Evolutionary conservation across 2,329 filamentous ascomycete genomes (phyloP), one percentile per base, ranked within the genome.

Genomic region (Alternaria longipes): DNA sequence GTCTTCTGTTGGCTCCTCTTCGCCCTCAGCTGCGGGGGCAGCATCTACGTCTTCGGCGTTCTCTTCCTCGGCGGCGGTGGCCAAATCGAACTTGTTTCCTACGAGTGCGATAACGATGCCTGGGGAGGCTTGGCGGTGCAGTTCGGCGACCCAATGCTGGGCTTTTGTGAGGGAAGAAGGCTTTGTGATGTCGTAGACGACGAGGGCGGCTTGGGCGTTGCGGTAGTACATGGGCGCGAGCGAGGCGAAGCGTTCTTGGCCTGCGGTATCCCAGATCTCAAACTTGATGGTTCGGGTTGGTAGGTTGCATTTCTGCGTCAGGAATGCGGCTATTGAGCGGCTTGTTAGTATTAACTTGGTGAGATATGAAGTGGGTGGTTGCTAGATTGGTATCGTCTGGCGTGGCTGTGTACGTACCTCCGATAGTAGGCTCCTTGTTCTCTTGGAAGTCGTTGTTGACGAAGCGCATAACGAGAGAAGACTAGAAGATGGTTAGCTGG

Each of bases 391-490:
- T 24, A 32, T 40, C 22, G n/a, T 40, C 14, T 7, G 22, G 32
- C 16, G 52, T 41, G 46, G 54, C 22, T 44, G 44, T 41, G 32
- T 56, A 81, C 86, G 68, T 86, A 96, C 93, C 93, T 86, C 95
- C 95, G 82, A 99, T 99, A 68, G 95, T 99, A 64, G 95, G 95
- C 81, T 99, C 95, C 85, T 98, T 98, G 83, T 98, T 98, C 83
- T 98, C 95, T 84, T 99, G 95, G 77, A 99, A 99, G 82, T 98
- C 94, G 83, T 99, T 95, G 86, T 98, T 98, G 79, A 99, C 95
- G 82, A 99, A 99, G 77, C 95, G 93, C 78, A 99, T 87, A 66
- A 99, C 95, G 60, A 99, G 89, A 46, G 95, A 99, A 51, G 95
- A 98, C 95, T 97, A 26, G 20, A 26, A 3, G 1, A 9, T 24